Evolutionary conservation across 78 protist genomes (phyloP), one percentile per base, ranked within the genome.

Genomic region (Cavenderia fasciculata): DNA sequence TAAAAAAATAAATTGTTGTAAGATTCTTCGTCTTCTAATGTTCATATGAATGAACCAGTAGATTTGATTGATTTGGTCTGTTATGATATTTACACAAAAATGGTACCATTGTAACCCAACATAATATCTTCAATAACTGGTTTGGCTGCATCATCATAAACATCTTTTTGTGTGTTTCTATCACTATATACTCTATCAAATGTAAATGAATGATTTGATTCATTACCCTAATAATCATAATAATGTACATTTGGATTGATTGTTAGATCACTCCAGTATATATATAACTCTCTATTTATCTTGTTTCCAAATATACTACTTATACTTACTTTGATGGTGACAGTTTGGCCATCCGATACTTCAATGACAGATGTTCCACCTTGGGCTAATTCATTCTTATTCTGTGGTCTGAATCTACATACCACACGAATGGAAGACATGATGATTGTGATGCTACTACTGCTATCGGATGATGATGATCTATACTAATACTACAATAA

Each of bases 371-470:
- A 79, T 14, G 66, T 25, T 25, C 94, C 91, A 34, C 87, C 85
- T 31, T 36, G 61, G 10, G 59, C 92, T 23, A 87, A 38, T 44
- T 95, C 95, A 41, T 14, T 33, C 51, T 63, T 52, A 63, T 92
- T 92, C 57, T 85, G 91, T 40, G 97, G 97, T 38, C 97, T 79
- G 82, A 95, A 92, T 47, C 97, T 68, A 74, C 94, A 92, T 4
- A 84, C 84, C 25, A 95, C 97, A 5, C 95, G 82, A 47, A 92
- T 70, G 19, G 94, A 90, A n/a, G 88, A 61, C 77, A 63, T 63
- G n/a, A n/a, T n/a, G n/a, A n/a, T n/a, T n/a, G n/a, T n/a, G n/a
- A n/a, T n/a, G n/a, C n/a, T n/a, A n/a, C n/a, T n/a, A n/a, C n/a
- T n/a, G n/a, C n/a, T n/a, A n/a, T n/a, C n/a, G n/a, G n/a, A n/a